Evolutionary conservation across 202 grass and related monocot genomes (phyloP).

Genomic region (Cymbopogon flexuosus): DNA sequence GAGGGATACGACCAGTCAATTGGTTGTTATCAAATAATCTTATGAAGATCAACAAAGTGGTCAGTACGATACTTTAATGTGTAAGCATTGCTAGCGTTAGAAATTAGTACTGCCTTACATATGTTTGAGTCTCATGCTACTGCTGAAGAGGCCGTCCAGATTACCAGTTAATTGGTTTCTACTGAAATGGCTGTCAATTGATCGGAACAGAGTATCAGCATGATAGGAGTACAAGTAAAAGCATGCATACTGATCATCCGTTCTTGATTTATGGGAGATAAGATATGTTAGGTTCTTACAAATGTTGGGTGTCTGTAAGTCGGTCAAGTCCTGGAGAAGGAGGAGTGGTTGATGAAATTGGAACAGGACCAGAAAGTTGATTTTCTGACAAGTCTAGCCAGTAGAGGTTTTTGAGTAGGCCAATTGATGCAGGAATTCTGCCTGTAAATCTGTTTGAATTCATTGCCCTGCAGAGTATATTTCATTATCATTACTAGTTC

Average conservation of each 20-base stretch:
- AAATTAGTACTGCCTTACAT: slow-evolving; percentile 50
- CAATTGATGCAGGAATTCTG: slow-evolving; percentile 60
- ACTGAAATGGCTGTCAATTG: slow-evolving; percentile 75
- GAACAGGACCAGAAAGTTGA: slow-evolving; percentile 61
- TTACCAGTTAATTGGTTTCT: slow-evolving; percentile 68
- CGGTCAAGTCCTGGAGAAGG: slow-evolving; percentile 57
- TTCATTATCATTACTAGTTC: not conserved
- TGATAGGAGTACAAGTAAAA: not conserved
- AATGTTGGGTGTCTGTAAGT: slow-evolving; percentile 56
- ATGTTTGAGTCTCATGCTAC: slow-evolving; percentile 60
- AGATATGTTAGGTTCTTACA: slow-evolving; percentile 46
- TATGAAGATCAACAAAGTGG: slow-evolving; percentile 25
- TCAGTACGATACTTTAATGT: not conserved
- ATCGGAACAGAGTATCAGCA: not conserved
- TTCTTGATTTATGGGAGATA: not conserved
- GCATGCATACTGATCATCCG: not conserved
- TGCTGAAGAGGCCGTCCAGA: slow-evolving; percentile 62
- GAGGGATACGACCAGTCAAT: slow-evolving; percentile 60
- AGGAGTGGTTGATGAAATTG: slow-evolving; percentile 45
- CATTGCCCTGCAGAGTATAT: slow-evolving; percentile 55
- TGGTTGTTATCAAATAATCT: slow-evolving; percentile 85
- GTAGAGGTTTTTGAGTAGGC: slow-evolving; percentile 53
- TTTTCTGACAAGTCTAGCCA: slow-evolving; percentile 80
- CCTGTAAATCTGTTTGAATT: slow-evolving; percentile 75
- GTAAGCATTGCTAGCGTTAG: not conserved